Evolutionary conservation across 1,284 basidiomycete species (phyloP).

Genomic region (Veloboletus limbatus): DNA sequence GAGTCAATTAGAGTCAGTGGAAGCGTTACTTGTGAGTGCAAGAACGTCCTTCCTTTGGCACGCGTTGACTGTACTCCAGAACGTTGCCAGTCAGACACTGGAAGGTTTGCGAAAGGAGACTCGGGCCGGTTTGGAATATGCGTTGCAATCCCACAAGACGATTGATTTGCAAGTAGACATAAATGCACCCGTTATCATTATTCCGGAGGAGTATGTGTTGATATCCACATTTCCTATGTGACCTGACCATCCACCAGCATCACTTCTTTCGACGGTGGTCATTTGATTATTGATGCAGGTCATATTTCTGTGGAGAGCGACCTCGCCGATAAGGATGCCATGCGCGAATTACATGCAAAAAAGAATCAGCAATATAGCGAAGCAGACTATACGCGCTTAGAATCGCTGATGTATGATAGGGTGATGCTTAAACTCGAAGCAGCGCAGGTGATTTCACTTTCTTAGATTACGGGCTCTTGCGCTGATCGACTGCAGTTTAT

Average conservation of each 20-base stretch:
- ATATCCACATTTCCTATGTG: not conserved
- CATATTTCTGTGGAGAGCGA: slow-evolving; percentile 94
- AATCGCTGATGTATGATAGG: slow-evolving; percentile 97
- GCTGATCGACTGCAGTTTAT: slow-evolving; percentile 64
- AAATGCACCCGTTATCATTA: slow-evolving; percentile 96
- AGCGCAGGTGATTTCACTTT: slow-evolving; percentile 66
- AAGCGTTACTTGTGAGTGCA: slow-evolving; percentile 70
- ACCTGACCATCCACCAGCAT: slow-evolving; percentile 50
- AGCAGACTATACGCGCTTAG: slow-evolving; percentile 85
- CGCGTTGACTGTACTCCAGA: slow-evolving; percentile 43
- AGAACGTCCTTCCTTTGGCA: not conserved
- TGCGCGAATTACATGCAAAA: slow-evolving; percentile 83
- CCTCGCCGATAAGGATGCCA: slow-evolving; percentile 80
- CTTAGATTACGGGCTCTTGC: not conserved
- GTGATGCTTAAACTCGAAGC: slow-evolving; percentile 83
- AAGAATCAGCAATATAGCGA: slow-evolving; percentile 85
- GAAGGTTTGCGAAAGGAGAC: slow-evolving; percentile 96
- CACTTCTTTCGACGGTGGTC: slow-evolving; percentile 74
- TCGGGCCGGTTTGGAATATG: slow-evolving; percentile 91
- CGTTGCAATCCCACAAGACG: slow-evolving; percentile 91
- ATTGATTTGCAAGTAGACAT: slow-evolving; percentile 95
- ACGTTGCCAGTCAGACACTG: slow-evolving; percentile 90
- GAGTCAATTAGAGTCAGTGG: slow-evolving; percentile 94
- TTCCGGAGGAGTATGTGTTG: slow-evolving; percentile 81
- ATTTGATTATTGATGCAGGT: slow-evolving; percentile 94